Evolutionary conservation across 2,329 filamentous ascomycete genomes (phyloP), one percentile per base, ranked within the genome.

Genomic region (Arthroderma sp.): DNA sequence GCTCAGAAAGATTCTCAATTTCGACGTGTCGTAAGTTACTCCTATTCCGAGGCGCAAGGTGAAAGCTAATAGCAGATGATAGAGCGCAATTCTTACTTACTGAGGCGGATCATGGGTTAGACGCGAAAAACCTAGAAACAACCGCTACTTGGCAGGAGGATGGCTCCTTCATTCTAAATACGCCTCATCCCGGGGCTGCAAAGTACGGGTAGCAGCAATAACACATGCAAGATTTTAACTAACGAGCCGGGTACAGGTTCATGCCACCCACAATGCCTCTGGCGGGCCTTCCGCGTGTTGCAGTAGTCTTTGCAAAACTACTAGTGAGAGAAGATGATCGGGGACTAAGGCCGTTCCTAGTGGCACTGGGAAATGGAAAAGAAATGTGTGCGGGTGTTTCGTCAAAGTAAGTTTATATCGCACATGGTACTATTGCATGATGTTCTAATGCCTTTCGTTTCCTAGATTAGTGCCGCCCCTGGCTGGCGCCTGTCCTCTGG

Each of bases 71-170:
- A 11, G 11, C 32, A 9, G 11, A 7, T 30, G 10, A 31, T 38
- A 44, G 42, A 6, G 34, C 42, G 6, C 42, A 44, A 30, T 44
- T 44, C 29, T 22, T 44, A 29, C 34, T 44, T n/a, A 44, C 42
- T n/a, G 42, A 44, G 33, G 42, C 29, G 28, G 34, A 36, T 29
- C 42, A 44, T 31, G 42, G 42, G 6, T 31, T 44, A 28, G 42
- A 44, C 22, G 42, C 42, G 33, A 34, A 36, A 39, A 38, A 44
- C 10, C 28, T 44, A 8, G 42, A 44, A 30, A 44, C 42, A 7
- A 30, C 28, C 15, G 34, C 42, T 9, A 15, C 29, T 30, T 36
- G 38, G 6, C 34, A 36, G 29, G 5, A 10, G 27, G 34, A 38
- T 39, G 42, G 42, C 29, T 28, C 32, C 33, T 44, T 44, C n/a